Evolutionary conservation across 371 early-diverging fungal species (phyloP), one percentile per base, ranked within the genome.

Genomic region (Mucor piriformis): DNA sequence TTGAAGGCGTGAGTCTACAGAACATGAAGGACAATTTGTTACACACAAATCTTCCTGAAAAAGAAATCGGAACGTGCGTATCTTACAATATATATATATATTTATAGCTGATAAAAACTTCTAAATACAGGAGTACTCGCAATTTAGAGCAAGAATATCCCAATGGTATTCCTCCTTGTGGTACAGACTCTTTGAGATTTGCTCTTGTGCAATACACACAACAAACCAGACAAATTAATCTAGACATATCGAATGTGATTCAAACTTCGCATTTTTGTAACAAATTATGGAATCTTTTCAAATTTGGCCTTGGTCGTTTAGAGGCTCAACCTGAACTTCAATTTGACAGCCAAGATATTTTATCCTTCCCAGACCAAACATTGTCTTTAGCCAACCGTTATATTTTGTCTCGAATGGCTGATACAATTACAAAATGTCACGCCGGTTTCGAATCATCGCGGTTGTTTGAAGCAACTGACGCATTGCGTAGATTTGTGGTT

Each of bases 201-300:
- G 83, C 96, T 3, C 83, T 99, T 16, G 75, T 95, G 8, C 81
- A 88, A 1, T 97, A 95, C 67, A 92, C 95, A 0, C 91, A 92
- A 40, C 91, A 93, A 63, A 82, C 76, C 64, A 85, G 93, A 49
- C 97, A 98, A 77, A 97, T 99, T 66, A 99, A 99, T 73, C 69
- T 99, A 54, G 97, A 98, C 72, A 86, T 99, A 18, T 79, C 87
- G n/a, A 91, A 92, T 68, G 95, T 99, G 8, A 84, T 92, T 51
- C 91, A 97, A 6, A 93, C 95, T 47, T 83, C 91, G 35, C 91
- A 96, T 67, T 97, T 98, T 67, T 95, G 96, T 72, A 99, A 99
- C 77, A 99, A 99, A 77, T 76, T 99, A 13, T 99, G 98, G 98
- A 98, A 99, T 72, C 84, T 96, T 5, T 89, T 92, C 55, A 87